Base-by-base conservation (phyloP, 768 basidiomycete genomes). In the Paxillus rubicundulus region DNA sequence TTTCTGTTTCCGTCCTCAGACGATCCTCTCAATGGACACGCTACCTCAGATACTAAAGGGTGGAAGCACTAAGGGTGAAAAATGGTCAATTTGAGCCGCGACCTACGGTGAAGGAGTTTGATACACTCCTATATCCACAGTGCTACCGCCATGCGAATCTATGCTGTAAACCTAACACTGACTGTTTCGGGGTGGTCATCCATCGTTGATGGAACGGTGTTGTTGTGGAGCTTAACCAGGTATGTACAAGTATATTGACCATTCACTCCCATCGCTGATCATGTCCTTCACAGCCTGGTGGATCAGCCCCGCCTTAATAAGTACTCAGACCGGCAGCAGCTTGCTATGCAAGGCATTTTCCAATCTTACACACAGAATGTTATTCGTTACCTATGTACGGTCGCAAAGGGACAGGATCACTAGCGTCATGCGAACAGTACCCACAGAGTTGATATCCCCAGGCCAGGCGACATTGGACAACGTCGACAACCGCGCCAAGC, bases 401-500 rank as follows among this genome's bases (percentile, higher is more conserved):
- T 27, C 36, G 17, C 44, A 36, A 28, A 49, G 34, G 47, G 24
- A 45, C 36, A 30, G 5, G 10, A 34, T 49, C 6, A 20, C 41
- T 16, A 32, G 33, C n/a, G 75, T 78, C 3, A 84, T 88, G 82
- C 69, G 85, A 37, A 77, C 86, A 33, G 20, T 6, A 13, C 6
- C 13, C 36, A n/a, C 6, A 5, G n/a, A 37, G 36, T 37, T 14
- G 36, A 37, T 14, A 37, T 14, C 20, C 45, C 21, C 34, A 84
- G 82, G 82, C 86, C 86, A 0, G 85, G 86, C 34, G 86, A 86
- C n/a, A n/a, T n/a, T n/a, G n/a, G n/a, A n/a, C 67, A 84, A 86
- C 59, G 70, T 68, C 34, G 75, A 77, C 66, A 77, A 87, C 53
- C 88, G 85, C 59, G 71, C 72, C 55, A 59, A 42, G 43, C 27